These are phyloP conservation scores for Saccharomycopsis sp. DNA, from an alignment of 805 yeast species.

Conservation along the genomic window DNA sequence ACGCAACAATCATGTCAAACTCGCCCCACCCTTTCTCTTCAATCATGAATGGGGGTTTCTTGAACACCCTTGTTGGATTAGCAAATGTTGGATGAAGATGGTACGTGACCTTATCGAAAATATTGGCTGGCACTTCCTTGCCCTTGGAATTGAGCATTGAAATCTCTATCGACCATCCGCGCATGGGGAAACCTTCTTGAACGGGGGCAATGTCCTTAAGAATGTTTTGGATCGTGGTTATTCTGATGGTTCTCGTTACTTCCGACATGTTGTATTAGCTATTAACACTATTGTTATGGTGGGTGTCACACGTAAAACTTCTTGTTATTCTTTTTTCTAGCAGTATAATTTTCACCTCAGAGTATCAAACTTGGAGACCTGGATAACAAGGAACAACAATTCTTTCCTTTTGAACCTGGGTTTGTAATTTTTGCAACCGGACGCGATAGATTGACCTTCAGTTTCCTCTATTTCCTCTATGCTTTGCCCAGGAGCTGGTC, in stretches of 20 bases:
- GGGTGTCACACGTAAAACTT: too few relatives aligned
- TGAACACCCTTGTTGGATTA: conserved; percentile 75
- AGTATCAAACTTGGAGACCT: too few relatives aligned
- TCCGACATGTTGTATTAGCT: too few relatives aligned
- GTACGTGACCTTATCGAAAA: conserved; percentile 89
- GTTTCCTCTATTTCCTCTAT: too few relatives aligned
- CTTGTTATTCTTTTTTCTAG: too few relatives aligned
- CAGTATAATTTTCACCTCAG: too few relatives aligned
- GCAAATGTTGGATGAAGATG: conserved; percentile 91
- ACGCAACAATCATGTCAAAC: conserved; percentile 75
- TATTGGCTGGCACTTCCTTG: conserved; percentile 71
- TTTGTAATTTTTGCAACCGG: too few relatives aligned
- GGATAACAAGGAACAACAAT: too few relatives aligned
- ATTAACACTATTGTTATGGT: too few relatives aligned
- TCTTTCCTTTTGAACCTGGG: too few relatives aligned
- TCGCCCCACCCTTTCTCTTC: conserved; percentile 99
- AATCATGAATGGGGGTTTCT: conserved; percentile 76
- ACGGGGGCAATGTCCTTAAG: conserved; percentile 75
- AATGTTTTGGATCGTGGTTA: conserved; percentile 78
- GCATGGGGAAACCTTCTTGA: conserved; percentile 87
- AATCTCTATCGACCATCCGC: conserved; percentile 83
- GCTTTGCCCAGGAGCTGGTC: too few relatives aligned
- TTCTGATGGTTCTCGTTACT: conserved; percentile 84
- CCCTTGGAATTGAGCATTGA: conserved; percentile 71
- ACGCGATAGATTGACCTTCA: too few relatives aligned